These are phyloP conservation scores for Setaria viridis DNA, from an alignment of 202 grass and related monocot genomes.

Conservation along the genomic window DNA sequence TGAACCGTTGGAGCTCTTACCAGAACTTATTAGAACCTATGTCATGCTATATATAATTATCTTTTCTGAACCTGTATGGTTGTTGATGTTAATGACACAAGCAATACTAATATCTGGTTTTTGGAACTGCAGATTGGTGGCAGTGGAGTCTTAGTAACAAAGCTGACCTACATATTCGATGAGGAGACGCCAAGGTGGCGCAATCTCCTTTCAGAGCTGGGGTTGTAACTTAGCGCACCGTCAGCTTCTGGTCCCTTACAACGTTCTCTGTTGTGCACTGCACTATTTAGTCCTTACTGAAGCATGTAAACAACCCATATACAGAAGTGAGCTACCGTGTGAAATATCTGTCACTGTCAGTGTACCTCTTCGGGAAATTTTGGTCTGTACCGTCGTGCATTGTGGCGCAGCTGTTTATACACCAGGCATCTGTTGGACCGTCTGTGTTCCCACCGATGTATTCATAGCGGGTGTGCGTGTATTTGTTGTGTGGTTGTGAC, in stretches of 20 bases:
- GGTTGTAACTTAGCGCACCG: constrained; percentile 50
- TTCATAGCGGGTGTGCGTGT: constrained; percentile 24
- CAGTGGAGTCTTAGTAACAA: constrained; percentile 92
- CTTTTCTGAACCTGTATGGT: not conserved
- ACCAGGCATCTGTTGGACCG: not conserved
- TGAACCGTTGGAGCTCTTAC: not conserved
- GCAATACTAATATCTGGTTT: not conserved
- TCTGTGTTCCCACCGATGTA: not conserved
- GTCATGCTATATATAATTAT: not conserved
- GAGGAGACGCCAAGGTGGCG: constrained; percentile 97
- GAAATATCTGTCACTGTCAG: not conserved
- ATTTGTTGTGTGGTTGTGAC: constrained; percentile 6
- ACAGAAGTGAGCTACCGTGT: constrained; percentile 21
- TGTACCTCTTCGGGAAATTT: not conserved
- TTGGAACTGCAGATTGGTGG: constrained; percentile 70
- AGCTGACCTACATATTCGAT: constrained; percentile 93
- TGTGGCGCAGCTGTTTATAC: constrained; percentile 30
- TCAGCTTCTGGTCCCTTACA: not conserved
- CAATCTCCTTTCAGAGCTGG: constrained; percentile 72
- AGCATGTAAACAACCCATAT: not conserved
- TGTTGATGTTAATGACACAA: not conserved
- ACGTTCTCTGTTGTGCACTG: not conserved
- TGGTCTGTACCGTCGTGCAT: not conserved
- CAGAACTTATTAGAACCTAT: not conserved
- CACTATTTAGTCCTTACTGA: not conserved